Evolutionary conservation across 495 filamentous ascomycete genomes (phyloP), one percentile per base, ranked within the genome.

Genomic region (Aspergillus mulundensis): DNA sequence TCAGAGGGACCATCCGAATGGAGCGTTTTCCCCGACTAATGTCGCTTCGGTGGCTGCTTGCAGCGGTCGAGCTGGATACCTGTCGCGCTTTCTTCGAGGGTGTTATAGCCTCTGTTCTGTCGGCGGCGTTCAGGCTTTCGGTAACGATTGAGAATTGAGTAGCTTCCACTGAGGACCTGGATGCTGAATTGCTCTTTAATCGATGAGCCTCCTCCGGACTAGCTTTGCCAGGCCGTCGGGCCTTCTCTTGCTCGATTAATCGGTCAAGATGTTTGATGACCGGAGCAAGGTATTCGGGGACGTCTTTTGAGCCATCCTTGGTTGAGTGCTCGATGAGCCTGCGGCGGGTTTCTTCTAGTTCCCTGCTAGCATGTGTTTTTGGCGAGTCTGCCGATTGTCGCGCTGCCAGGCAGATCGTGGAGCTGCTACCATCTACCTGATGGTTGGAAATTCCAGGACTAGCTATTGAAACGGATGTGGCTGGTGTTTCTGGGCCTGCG

Each of bases 261-360:
- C 78, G 71, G 63, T 87, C 84, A 24, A 87, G 70, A 51, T 86
- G 79, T 1, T 74, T 73, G 39, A 88, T 82, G 3, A 88, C 78
- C 30, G 81, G 78, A 18, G 79, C 76, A 24, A 88, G 66, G 55
- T 81, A 80, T 0, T 62, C 71, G 2, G 75, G 72, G 19, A 76
- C 62, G 11, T 70, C 67, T 8, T 74, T 64, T 6, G 64, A 67
- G 16, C 73, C 67, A 32, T 67, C 73, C 12, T 64, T 62, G 12
- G 61, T 72, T 11, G 74, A 70, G 44, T 77, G 73, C 47, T 80
- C 72, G 15, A 79, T 72, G 16, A 87, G 70, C 57, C 77, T 75
- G 18, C 78, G 77, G 8, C 83, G 80, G 14, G 81, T 83, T 64
- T 84, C 81, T 5, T 77, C 76, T 5, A 86, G 66, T 36, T 84